Base-by-base conservation (phyloP, 2,329 filamentous ascomycete species). In the Colletotrichum sp. region DNA sequence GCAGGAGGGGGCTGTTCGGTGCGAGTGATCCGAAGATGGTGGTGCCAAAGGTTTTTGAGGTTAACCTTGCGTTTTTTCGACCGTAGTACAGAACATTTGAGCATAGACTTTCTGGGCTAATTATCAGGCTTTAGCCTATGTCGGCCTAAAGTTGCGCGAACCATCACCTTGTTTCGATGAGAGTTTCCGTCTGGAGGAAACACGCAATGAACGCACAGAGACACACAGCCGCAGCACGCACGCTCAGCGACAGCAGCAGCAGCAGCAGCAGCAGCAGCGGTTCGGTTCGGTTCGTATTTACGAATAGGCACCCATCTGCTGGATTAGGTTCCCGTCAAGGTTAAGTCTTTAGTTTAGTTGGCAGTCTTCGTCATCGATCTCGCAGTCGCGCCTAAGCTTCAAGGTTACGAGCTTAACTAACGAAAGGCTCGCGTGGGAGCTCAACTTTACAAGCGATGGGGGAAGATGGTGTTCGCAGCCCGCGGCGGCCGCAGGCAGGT, bases 321-420 rank as follows among this genome's bases (percentile, higher is more conserved):
- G 8, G 18, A 62, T 4, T 43, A 43, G 38, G 56, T 75, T 64
- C 24, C 69, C 58, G 63, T n/a, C 56, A 64, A 68, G 69, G 43
- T 63, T 68, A 64, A 52, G 26, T 26, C 56, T 69, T 34, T 59
- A 69, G 32, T 58, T 68, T n/a, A 14, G 16, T 38, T 75, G 73
- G 63, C 63, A 73, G 63, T 62, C 69, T 52, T 75, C 43, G 63
- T 68, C 69, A 68, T 64, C 63, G 26, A 64, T 52, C 63, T 73
- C 32, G 32, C 26, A 62, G 38, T 43, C 55, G 30, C 30, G 24
- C 16, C 21, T 59, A 16, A 38, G 32, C 52, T 14, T 28, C 21
- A 28, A 24, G 18, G 13, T 43, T 32, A 6, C 2, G 21, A 61
- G 52, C n/a, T 18, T 48, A 48, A 61, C 21, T 16, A 7, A 28